phyloP scores from a whole-genome alignment of 169 alveolate genomes.

The Cryptosporidium parvum region DNA sequence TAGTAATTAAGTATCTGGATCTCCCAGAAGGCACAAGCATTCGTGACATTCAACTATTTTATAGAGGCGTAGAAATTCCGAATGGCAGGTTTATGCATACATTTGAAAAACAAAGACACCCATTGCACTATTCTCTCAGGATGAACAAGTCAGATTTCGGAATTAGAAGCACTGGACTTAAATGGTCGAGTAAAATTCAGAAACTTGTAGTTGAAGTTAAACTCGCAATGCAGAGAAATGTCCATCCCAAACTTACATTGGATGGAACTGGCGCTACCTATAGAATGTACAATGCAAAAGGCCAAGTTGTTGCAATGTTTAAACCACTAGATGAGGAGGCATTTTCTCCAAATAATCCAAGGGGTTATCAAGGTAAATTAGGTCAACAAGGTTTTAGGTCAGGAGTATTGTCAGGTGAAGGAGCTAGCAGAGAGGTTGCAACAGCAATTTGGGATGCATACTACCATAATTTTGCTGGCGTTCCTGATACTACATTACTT shows the following conservation, averaged over 20 bases:
- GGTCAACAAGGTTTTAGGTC: slow-evolving; percentile 94
- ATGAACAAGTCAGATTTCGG: slow-evolving; percentile 77
- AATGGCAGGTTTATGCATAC: slow-evolving; percentile 89
- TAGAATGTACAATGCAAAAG: slow-evolving; percentile 88
- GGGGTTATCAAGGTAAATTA: slow-evolving; percentile 95
- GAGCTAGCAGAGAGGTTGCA: slow-evolving; percentile 98
- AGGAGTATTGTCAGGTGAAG: slow-evolving; percentile 98
- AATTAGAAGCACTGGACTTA: slow-evolving; percentile 79
- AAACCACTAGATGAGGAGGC: slow-evolving; percentile 99
- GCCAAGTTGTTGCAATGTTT: slow-evolving; percentile 93
- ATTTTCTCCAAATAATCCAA: slow-evolving; percentile 97
- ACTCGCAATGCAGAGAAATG: slow-evolving; percentile 91
- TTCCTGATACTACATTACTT: slow-evolving; percentile 97
- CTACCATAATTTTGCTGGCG: slow-evolving; percentile 90
- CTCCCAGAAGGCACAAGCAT: slow-evolving; percentile 83
- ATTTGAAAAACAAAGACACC: slow-evolving; percentile 81
- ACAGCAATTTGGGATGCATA: slow-evolving; percentile 94
- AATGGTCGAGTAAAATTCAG: slow-evolving; percentile 80
- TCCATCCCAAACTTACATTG: slow-evolving; percentile 95
- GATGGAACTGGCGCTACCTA: slow-evolving; percentile 99
- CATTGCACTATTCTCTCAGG: slow-evolving; percentile 78
- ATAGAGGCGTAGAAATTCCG: slow-evolving; percentile 91
- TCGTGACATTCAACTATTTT: slow-evolving; percentile 85
- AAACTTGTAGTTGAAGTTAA: slow-evolving; percentile 87
- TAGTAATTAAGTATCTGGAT: slow-evolving; percentile 86